Evolutionary conservation across 129 eudicot species (phyloP).

Genomic region (Glebionis coronaria): DNA sequence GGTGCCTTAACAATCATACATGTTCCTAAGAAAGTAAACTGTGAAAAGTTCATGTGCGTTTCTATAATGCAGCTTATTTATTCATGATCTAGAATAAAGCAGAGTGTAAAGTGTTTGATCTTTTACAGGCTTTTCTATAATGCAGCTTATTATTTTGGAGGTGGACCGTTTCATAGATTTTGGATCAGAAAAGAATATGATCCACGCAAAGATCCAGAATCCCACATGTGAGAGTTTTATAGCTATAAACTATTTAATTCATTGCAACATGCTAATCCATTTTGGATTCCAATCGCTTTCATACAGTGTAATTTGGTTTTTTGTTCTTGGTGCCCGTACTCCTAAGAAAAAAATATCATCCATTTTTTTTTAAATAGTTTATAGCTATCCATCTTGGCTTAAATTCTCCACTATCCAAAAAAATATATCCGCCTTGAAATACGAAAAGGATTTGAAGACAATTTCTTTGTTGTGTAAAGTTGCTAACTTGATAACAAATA

Average conservation of each 20-base stretch:
- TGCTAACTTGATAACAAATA: no score
- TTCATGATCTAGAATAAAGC: not conserved
- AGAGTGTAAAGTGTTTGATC: not conserved
- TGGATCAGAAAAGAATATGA: conserved; percentile 95
- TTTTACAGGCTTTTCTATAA: conserved; percentile 68
- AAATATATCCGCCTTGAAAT: no score
- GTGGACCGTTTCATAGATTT: no score
- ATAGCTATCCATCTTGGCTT: no score
- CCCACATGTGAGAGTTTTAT: conserved; percentile 66
- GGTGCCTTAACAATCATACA: no score
- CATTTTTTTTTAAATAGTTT: no score
- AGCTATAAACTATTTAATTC: not conserved
- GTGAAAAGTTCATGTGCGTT: conserved; percentile 67
- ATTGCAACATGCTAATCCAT: not conserved
- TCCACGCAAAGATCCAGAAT: conserved; percentile 96
- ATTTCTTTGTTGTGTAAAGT: no score
- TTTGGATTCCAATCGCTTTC: not conserved
- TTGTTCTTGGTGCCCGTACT: not conserved
- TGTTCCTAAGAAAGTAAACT: conserved; percentile 73
- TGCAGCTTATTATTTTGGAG: no score
- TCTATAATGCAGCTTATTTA: conserved; percentile 22
- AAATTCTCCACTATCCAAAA: no score
- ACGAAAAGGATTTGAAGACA: no score
- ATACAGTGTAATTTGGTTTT: not conserved
- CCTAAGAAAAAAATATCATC: no score